phyloP scores from a whole-genome alignment of 2,329 filamentous ascomycete genomes.

The Neofusicoccum parvum region DNA sequence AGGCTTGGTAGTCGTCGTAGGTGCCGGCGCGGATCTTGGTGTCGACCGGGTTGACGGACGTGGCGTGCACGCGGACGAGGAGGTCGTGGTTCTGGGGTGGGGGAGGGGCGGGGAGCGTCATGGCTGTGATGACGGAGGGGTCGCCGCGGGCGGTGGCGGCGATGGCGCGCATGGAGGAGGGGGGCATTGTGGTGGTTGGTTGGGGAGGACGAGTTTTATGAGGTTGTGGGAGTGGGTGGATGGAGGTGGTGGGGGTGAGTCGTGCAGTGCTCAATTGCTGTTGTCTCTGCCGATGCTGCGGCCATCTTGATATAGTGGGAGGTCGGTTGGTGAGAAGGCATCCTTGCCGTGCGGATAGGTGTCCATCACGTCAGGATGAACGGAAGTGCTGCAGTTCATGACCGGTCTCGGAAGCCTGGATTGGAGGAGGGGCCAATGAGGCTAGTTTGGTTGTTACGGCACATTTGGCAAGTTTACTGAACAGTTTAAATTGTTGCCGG shows the following conservation, averaged over 20 bases:
- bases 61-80: conserved; percentile 41
- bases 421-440: background rate
- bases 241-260: background rate
- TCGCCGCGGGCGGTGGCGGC: conserved; percentile 34
- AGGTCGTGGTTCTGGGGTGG: conserved; percentile 37
- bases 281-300: no score
- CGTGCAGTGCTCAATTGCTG: background rate
- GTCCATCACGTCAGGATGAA: conserved; percentile 10
- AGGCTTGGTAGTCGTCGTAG: conserved; percentile 41
- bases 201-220: no score
- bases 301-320: background rate
- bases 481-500: background rate
- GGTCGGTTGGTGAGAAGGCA: background rate
- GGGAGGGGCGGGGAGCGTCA: conserved; percentile 35
- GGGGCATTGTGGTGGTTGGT: background rate
- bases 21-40: conserved; percentile 38
- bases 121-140: conserved; percentile 30
- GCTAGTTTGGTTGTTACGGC: no score
- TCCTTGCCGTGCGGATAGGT: background rate
- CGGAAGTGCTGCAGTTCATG: background rate
- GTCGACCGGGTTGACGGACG: conserved; percentile 45
- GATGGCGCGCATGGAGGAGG: conserved; percentile 33
- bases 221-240: background rate
- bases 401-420: background rate
- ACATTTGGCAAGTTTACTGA: no score